Percentiles rank a stretch among this genome's conserved stretches.
These are phyloP conservation scores for Fraxinus platypoda DNA, from an alignment of 305 asterid species.

Conservation along the genomic window DNA sequence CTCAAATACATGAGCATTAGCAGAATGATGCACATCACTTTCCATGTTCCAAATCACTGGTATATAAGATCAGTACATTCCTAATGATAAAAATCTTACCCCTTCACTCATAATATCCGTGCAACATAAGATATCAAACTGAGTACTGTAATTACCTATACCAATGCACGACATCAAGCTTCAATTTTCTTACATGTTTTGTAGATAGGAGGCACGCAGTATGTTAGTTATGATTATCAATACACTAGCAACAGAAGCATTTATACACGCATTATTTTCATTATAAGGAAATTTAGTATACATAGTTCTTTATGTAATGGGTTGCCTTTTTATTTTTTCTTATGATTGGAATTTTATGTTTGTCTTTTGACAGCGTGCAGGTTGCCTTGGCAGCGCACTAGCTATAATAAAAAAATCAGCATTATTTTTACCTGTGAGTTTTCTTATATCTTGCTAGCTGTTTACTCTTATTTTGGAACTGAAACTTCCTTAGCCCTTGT, in stretches of 20 bases:
- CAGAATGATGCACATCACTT: not conserved
- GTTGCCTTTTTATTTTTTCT: conserved; percentile 2
- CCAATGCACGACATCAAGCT: not conserved
- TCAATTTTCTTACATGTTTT: not conserved
- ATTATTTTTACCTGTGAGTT: conserved; percentile 63
- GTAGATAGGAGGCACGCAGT: not conserved
- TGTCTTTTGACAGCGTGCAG: conserved; percentile 53
- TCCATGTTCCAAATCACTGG: not conserved
- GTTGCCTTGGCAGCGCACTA: conserved; percentile 73
- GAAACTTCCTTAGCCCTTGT: not conserved
- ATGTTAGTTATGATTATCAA: not conserved
- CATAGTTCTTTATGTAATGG: not conserved
- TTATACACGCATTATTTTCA: not conserved
- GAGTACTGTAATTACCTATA: not conserved
- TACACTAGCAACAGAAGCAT: not conserved
- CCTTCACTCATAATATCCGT: not conserved
- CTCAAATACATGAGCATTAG: not conserved
- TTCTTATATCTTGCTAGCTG: not conserved
- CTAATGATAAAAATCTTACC: not conserved
- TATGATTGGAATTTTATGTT: conserved; percentile 20
- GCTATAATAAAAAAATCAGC: conserved; percentile 62
- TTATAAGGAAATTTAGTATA: not conserved
- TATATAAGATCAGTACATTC: not conserved
- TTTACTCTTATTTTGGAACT: not conserved
- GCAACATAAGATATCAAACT: not conserved